phyloP scores from a whole-genome alignment of 2,329 filamentous ascomycete genomes.

The Neonectria ditissima region DNA sequence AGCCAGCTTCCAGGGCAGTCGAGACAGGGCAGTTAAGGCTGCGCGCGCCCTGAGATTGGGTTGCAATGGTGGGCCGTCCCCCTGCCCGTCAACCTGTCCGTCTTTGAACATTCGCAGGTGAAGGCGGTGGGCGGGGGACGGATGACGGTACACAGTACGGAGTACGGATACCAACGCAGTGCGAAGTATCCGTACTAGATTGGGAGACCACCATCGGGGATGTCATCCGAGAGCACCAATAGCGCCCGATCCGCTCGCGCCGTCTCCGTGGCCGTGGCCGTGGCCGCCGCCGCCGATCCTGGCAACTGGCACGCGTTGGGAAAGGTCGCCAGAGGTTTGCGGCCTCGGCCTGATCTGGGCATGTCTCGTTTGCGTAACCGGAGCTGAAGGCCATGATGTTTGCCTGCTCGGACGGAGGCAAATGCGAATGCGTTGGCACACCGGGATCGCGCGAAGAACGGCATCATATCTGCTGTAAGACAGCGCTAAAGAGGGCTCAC shows the following conservation, averaged over 20 bases:
- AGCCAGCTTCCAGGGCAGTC: neutral
- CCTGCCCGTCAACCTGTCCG: conserved; percentile 23
- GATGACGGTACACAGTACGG: neutral
- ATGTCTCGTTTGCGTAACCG: conserved; percentile 27
- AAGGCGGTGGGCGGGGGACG: conserved; percentile 14
- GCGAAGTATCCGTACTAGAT: neutral
- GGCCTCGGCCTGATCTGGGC: conserved; percentile 1
- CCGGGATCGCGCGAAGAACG: too few species aligned
- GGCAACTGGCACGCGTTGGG: conserved; percentile 22
- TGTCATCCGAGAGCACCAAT: conserved; percentile 15
- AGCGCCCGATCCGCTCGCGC: conserved; percentile 9
- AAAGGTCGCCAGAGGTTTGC: conserved; percentile 11
- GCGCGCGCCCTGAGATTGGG: conserved; percentile 30
- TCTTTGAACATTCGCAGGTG: conserved; percentile 1
- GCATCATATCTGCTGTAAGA: neutral
- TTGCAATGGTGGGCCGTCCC: conserved; percentile 23
- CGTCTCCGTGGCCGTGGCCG: neutral
- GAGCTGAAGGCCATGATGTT: conserved; percentile 2
- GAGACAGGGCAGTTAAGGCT: neutral
- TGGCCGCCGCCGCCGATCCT: conserved; percentile 20
- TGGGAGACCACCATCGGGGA: conserved; percentile 6
- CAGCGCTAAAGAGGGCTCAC: neutral
- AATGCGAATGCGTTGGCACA: neutral
- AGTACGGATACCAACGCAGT: too few species aligned
- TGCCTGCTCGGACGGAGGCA: neutral